A percentile compares a stretch with the other conserved stretches of the same genome.
These are phyloP conservation scores for Haematococcus sp. DNA, from an alignment of 139 green algal species.

Conservation along the genomic window DNA sequence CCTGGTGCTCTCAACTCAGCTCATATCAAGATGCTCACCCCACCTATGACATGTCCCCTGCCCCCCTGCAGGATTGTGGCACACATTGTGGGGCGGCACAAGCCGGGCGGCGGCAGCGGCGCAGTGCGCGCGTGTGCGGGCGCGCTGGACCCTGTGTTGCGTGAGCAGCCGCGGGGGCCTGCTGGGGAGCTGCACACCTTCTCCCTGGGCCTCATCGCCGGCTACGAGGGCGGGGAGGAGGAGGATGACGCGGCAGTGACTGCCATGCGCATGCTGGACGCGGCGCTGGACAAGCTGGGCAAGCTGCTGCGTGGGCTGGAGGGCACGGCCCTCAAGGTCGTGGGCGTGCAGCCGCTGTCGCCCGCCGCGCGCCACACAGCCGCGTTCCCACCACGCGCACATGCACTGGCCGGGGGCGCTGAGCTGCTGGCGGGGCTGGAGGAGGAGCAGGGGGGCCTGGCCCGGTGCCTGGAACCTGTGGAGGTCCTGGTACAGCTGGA, in stretches of 20 bases:
- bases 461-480: slow-evolving; percentile 64
- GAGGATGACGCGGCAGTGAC: slow-evolving; percentile 26
- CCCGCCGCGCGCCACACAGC: slow-evolving; percentile 50
- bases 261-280: slow-evolving; percentile 41
- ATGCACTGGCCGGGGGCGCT: slow-evolving; percentile 57
- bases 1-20: too few relatives aligned
- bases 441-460: slow-evolving; percentile 12
- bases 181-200: too few relatives aligned
- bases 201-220: too few relatives aligned
- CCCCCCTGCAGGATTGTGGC: slow-evolving; percentile 37
- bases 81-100: slow-evolving; percentile 46
- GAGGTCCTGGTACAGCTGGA: slow-evolving; percentile 79
- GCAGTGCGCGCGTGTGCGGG: too few relatives aligned
- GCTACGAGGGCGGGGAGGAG: background rate
- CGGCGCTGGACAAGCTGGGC: slow-evolving; percentile 56
- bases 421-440: background rate
- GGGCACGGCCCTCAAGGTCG: slow-evolving; percentile 57
- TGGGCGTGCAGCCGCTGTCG: slow-evolving; percentile 63
- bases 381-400: slow-evolving; percentile 62
- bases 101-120: too few relatives aligned
- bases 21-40: too few relatives aligned
- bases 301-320: slow-evolving; percentile 70
- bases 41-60: background rate
- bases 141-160: slow-evolving; percentile 38
- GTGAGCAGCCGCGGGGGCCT: too few relatives aligned